Conservation (phyloP, 495 filamentous ascomycete genomes). For the Talaromyces wortmannii region DNA sequence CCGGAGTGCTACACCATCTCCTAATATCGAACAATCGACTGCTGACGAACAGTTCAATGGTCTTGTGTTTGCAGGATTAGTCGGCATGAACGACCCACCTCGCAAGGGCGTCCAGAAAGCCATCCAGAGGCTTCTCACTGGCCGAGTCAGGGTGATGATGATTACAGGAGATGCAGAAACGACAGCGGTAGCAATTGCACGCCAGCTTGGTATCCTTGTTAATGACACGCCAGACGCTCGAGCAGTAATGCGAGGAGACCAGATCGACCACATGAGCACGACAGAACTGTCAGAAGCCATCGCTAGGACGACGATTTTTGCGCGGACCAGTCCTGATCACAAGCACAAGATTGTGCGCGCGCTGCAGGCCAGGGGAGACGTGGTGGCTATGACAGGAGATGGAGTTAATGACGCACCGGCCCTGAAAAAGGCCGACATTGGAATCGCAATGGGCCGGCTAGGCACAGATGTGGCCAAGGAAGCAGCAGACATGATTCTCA, state of each 20-base stretch:
- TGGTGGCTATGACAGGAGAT: slow-evolving; percentile 98
- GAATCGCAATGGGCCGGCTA: slow-evolving; percentile 91
- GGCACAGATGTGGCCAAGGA: slow-evolving; percentile 98
- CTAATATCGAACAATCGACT: slow-evolving; percentile 32
- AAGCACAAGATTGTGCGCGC: slow-evolving; percentile 95
- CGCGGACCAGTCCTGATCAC: slow-evolving; percentile 92
- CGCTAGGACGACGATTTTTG: slow-evolving; percentile 83
- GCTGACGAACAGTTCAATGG: slow-evolving; percentile 73
- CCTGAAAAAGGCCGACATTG: slow-evolving; percentile 95
- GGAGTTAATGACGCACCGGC: slow-evolving; percentile 97
- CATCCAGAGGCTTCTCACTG: slow-evolving; percentile 85
- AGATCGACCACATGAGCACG: slow-evolving; percentile 85
- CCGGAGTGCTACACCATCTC: slow-evolving; percentile 44
- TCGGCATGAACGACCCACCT: slow-evolving; percentile 97
- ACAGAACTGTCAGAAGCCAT: slow-evolving; percentile 77
- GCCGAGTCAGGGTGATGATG: slow-evolving; percentile 95
- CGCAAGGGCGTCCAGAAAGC: slow-evolving; percentile 81
- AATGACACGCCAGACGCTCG: slow-evolving; percentile 38
- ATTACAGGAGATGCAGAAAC: slow-evolving; percentile 95
- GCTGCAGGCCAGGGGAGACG: slow-evolving; percentile 86
- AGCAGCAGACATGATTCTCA: slow-evolving; percentile 98
- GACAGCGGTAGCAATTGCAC: slow-evolving; percentile 88
- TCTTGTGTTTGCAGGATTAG: slow-evolving; percentile 81
- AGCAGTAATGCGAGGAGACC: slow-evolving; percentile 78
- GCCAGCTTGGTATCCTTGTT: slow-evolving; percentile 84